These are phyloP conservation scores for Gonapodya prolifera DNA, from an alignment of 192 early-diverging fungal species.

Conservation along the genomic window DNA sequence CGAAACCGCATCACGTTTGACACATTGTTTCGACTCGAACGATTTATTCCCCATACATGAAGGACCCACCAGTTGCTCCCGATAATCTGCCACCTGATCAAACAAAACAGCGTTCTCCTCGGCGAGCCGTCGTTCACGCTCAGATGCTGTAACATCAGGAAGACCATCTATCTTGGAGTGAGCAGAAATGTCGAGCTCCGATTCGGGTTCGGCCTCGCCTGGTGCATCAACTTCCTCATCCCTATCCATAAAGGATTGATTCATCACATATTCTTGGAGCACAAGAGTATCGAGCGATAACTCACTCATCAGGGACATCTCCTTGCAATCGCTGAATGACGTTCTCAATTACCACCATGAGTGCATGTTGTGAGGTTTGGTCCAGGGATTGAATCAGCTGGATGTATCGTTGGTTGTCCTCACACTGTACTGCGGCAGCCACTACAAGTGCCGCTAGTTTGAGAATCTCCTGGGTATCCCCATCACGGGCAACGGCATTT, in stretches of 20 bases:
- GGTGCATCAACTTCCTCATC: neutral
- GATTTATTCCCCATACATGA: no score
- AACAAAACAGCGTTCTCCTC: neutral
- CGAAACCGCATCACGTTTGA: no score
- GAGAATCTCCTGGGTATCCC: constrained; percentile 52
- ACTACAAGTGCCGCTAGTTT: constrained; percentile 74
- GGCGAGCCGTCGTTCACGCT: neutral
- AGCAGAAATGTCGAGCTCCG: neutral
- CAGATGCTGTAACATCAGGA: neutral
- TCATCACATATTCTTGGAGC: no score
- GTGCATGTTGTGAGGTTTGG: constrained; percentile 56
- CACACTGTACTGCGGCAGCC: constrained; percentile 74
- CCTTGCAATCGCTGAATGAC: constrained; percentile 20
- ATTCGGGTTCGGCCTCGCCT: neutral
- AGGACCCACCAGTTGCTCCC: neutral
- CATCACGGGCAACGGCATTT: constrained; percentile 71
- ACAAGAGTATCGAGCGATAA: neutral
- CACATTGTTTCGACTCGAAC: no score
- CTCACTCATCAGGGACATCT: neutral
- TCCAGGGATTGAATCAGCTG: constrained; percentile 65
- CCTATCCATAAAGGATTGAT: neutral
- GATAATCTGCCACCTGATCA: neutral
- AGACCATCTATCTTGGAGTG: neutral
- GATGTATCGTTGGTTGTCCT: constrained; percentile 73
- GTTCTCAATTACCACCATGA: constrained; percentile 87